These are phyloP conservation scores for Bromus sterilis DNA, from an alignment of 176 grass and related monocot species.

Conservation along the genomic window DNA sequence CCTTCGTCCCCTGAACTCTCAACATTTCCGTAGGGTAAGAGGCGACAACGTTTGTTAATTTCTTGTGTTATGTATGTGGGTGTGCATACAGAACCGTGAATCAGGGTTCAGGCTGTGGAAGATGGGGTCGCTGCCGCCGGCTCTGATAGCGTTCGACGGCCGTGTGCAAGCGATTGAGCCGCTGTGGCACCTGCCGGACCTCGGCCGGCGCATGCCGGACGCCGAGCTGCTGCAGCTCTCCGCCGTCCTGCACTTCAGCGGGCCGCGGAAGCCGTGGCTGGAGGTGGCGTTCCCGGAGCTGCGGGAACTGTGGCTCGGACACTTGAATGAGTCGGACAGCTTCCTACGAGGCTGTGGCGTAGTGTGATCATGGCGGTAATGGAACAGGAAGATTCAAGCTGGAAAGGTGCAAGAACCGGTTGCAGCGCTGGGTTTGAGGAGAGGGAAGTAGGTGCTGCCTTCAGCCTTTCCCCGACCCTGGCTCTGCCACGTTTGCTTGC, in stretches of 20 bases:
- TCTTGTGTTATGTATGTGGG: not conserved
- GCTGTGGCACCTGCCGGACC: slow-evolving; percentile 59
- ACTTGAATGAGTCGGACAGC: slow-evolving; percentile 65
- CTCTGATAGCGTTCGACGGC: slow-evolving; percentile 66
- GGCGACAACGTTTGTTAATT: not conserved
- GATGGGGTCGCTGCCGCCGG: slow-evolving; percentile 64
- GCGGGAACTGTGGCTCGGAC: slow-evolving; percentile 54
- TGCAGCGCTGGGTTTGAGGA: slow-evolving; percentile 44
- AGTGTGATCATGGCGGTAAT: slow-evolving; percentile 15
- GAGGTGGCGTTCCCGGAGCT: slow-evolving; percentile 56
- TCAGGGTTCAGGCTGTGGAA: slow-evolving; percentile 58
- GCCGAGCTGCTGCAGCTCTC: slow-evolving; percentile 36
- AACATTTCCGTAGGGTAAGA: not conserved
- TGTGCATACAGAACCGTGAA: slow-evolving; percentile 66
- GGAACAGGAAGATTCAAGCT: not conserved
- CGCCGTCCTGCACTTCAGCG: slow-evolving; percentile 86
- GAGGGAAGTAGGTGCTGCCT: slow-evolving; percentile 95
- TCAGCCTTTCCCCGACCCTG: slow-evolving; percentile 69
- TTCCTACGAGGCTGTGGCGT: slow-evolving; percentile 65
- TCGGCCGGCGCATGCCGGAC: slow-evolving; percentile 54
- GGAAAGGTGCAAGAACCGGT: not conserved
- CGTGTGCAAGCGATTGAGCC: slow-evolving; percentile 46
- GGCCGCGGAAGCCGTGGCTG: slow-evolving; percentile 89
- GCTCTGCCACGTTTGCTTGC: slow-evolving; percentile 6
- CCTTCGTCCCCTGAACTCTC: not conserved